phyloP scores from a whole-genome alignment of 371 early-diverging fungal species.

The Quaeritorhiza haematococci region DNA sequence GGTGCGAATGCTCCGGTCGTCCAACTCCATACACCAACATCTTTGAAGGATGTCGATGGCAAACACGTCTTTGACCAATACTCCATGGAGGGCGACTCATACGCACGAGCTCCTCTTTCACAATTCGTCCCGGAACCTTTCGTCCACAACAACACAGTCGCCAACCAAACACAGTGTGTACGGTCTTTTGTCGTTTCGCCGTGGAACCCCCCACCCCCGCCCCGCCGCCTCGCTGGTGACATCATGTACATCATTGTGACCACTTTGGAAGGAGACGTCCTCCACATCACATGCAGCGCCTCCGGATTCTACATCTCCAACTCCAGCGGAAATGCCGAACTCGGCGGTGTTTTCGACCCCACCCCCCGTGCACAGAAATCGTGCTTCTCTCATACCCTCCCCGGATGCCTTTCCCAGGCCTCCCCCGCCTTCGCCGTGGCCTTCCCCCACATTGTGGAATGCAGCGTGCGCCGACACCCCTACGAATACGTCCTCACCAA shows the following conservation, averaged over 20 bases:
- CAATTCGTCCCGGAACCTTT: background rate
- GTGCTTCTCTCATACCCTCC: conserved; percentile 21
- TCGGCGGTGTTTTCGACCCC: conserved; percentile 79
- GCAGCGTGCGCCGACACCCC: conserved; percentile 67
- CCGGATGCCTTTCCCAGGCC: conserved; percentile 19
- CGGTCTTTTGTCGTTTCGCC: conserved; percentile 73
- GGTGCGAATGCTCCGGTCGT: background rate
- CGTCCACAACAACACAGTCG: background rate
- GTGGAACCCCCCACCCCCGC: conserved; percentile 87
- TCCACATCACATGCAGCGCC: conserved; percentile 80
- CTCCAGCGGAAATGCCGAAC: conserved; percentile 55
- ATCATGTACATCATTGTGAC: conserved; percentile 75
- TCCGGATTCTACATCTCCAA: conserved; percentile 84
- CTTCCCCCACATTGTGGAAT: conserved; percentile 64
- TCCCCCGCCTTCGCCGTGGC: conserved; percentile 59
- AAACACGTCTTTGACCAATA: too few species aligned
- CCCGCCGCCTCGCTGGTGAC: conserved; percentile 74
- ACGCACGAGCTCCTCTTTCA: background rate
- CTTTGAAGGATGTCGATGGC: background rate
- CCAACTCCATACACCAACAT: background rate
- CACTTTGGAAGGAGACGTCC: conserved; percentile 74
- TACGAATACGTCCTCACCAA: conserved; percentile 65
- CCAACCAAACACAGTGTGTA: conserved; percentile 28
- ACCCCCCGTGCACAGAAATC: conserved; percentile 36
- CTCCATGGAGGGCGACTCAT: background rate